These are phyloP conservation scores for Saccharomycopsis oosterbeekiorum DNA, from an alignment of 805 yeast genomes.

Conservation along the genomic window DNA sequence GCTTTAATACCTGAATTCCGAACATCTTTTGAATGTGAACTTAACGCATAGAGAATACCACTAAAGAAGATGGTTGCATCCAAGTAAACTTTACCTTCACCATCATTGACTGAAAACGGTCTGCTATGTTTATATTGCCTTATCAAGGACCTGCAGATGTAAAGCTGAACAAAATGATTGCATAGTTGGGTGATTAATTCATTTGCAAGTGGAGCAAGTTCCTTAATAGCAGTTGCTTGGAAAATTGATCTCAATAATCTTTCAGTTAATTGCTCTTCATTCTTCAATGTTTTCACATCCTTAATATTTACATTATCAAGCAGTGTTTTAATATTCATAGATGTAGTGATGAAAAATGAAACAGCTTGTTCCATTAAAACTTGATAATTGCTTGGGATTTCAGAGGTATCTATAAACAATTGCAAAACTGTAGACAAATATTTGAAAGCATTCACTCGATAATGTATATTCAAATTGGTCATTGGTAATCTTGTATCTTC, in stretches of 20 bases:
- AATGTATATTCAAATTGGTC: conserved; percentile 38
- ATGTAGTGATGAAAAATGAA: conserved; percentile 28
- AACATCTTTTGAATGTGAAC: conserved; percentile 65
- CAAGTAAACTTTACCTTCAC: conserved; percentile 66
- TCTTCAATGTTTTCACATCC: conserved; percentile 40
- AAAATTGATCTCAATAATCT: conserved; percentile 63
- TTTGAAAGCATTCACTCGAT: conserved; percentile 68
- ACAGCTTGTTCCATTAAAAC: conserved; percentile 42
- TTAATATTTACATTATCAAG: conserved; percentile 36
- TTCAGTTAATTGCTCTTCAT: conserved; percentile 57
- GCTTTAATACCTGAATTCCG: conserved; percentile 63
- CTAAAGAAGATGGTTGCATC: conserved; percentile 61
- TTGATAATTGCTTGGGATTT: conserved; percentile 32
- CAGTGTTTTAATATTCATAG: conserved; percentile 26
- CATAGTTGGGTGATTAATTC: conserved; percentile 54
- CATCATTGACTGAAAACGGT: conserved; percentile 63
- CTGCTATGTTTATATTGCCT: conserved; percentile 61
- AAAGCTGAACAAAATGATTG: conserved; percentile 70
- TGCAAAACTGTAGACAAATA: conserved; percentile 58
- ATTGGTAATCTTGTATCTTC: conserved; percentile 43
- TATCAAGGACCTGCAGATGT: conserved; percentile 64
- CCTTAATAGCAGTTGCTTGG: conserved; percentile 66
- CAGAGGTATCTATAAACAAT: conserved; percentile 44
- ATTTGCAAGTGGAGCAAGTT: conserved; percentile 58
- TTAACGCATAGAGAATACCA: conserved; percentile 70